Evolutionary conservation across 2,329 filamentous ascomycete species (phyloP), one percentile per base, ranked within the genome.

Genomic region (Exophiala viscosa): DNA sequence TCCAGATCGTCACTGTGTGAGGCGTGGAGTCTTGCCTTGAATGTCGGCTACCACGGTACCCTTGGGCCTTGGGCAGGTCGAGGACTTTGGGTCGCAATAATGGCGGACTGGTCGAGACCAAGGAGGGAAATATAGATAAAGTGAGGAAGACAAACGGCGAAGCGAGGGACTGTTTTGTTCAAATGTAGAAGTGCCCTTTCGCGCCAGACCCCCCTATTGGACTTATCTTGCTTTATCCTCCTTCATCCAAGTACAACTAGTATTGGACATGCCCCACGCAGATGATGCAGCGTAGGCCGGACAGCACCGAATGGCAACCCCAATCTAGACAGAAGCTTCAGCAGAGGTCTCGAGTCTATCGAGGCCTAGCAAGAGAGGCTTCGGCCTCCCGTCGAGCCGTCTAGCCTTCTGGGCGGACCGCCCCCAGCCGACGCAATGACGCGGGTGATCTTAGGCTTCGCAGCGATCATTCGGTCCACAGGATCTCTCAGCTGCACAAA

Each of bases 321-420:
- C 42, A 45, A 40, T 23, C 47, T 31, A 53, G 28, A 48, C 11
- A 33, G 44, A 38, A 28, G 34, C 45, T 10, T 48, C 36, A 35
- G 38, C 20, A 20, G 43, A 23, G 33, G 38, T 48, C 35, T 39
- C 39, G 49, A 50, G 34, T 52, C 18, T 44, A 43, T 38, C n/a
- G 32, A 39, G 35, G 23, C 32, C 9, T 35, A 45, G 54, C 50
- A 54, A 49, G 38, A 50, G 48, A 52, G 45, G 46, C 48, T 52
- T 46, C 44, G 48, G 45, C 38, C 43, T 33, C 51, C 51, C 48
- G 41, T 48, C 45, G 52, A 55, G 54, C 51, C 48, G 41, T 48
- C 45, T 55, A 55, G 55, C 55, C 45, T 54, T 52, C 23, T 55
- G 33, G 33, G 44, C 52, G 50, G 55, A 31, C 51, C 55, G 52